These are phyloP conservation scores for Ogataea pini DNA, from an alignment of 805 yeast genomes.

Conservation along the genomic window DNA sequence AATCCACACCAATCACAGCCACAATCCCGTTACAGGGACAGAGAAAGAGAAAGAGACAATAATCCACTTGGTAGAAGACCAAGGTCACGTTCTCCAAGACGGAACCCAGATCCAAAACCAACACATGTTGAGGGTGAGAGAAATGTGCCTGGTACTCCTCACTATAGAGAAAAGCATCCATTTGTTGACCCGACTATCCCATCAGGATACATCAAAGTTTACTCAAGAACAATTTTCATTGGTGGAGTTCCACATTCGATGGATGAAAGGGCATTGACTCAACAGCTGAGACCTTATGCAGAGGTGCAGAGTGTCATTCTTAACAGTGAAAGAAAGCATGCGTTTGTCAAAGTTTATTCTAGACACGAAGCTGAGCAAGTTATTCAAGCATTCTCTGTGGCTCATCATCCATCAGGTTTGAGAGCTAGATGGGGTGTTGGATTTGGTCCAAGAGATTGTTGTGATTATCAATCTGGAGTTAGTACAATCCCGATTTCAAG, in stretches of 20 bases:
- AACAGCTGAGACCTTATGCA: constrained; percentile 78
- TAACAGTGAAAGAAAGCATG: constrained; percentile 89
- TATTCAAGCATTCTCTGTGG: constrained; percentile 59
- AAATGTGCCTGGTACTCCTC: constrained; percentile 71
- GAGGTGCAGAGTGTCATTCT: constrained; percentile 89
- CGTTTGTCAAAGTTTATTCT: constrained; percentile 91
- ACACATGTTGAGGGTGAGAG: constrained; percentile 53
- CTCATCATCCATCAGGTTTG: constrained; percentile 62
- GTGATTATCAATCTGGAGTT: constrained; percentile 89
- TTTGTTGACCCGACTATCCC: constrained; percentile 72
- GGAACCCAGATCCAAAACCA: constrained; percentile 32
- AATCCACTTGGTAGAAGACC: constrained; percentile 45
- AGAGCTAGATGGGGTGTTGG: constrained; percentile 99
- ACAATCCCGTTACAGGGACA: constrained; percentile 27
- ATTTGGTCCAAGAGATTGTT: constrained; percentile 97
- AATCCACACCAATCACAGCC: constrained; percentile 13
- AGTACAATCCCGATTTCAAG: constrained; percentile 85
- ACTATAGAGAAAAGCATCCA: constrained; percentile 74
- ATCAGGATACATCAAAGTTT: constrained; percentile 76
- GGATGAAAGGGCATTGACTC: constrained; percentile 72
- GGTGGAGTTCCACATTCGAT: constrained; percentile 89
- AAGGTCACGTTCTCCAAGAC: constrained; percentile 55
- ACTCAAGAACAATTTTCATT: constrained; percentile 86
- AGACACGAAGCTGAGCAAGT: constrained; percentile 89
- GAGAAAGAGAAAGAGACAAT: constrained; percentile 34